Conservation (phyloP, 768 basidiomycete species). For the Mycena capillaripes region DNA sequence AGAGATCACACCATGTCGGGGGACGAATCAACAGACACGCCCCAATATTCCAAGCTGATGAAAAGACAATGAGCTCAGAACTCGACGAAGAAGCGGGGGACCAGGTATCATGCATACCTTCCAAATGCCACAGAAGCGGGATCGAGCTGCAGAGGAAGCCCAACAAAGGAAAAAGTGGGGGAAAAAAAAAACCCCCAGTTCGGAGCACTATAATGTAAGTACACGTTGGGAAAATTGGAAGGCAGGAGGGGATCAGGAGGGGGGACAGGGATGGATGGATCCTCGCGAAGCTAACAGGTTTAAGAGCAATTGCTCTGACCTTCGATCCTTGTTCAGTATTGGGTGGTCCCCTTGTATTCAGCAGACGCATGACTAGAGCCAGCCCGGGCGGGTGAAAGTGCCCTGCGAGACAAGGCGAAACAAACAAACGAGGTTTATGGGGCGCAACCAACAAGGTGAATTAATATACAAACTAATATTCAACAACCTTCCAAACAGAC, state of each 20-base stretch:
- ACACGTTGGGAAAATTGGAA: constrained; percentile 17
- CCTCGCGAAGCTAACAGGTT: constrained; percentile 25
- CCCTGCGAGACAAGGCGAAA: too few relatives aligned
- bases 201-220: constrained; percentile 44
- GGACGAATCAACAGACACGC: neutral
- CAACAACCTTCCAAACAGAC: too few relatives aligned
- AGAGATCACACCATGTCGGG: neutral
- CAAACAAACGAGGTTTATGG: too few relatives aligned
- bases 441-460: too few relatives aligned
- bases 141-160: constrained; percentile 70
- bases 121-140: constrained; percentile 78
- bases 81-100: constrained; percentile 60
- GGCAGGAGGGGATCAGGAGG: too few relatives aligned
- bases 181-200: constrained; percentile 63
- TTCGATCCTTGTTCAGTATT: constrained; percentile 54
- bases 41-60: neutral
- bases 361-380: too few relatives aligned
- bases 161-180: constrained; percentile 66
- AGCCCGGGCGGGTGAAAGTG: too few relatives aligned
- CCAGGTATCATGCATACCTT: constrained; percentile 53
- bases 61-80: constrained; percentile 60
- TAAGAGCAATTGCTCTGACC: constrained; percentile 55
- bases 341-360: constrained; percentile 59
- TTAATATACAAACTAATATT: too few relatives aligned
- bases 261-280: neutral